Conservation (phyloP, 805 yeast species). For the Monosporozyma aerobia region DNA sequence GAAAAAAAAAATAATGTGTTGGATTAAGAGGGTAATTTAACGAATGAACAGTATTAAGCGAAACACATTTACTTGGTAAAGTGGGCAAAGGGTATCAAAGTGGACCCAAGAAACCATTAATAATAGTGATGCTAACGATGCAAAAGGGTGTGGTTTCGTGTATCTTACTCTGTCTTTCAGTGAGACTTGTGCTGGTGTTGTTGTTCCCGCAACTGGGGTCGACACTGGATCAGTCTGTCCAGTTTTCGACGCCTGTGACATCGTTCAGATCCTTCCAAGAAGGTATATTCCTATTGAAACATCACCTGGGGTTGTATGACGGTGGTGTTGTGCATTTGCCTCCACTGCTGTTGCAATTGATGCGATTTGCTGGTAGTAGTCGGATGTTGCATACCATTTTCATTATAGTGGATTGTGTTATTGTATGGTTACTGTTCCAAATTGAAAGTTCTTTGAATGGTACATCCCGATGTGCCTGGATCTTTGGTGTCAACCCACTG, state of each 20-base stretch:
- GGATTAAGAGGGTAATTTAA: neutral
- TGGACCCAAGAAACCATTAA: neutral
- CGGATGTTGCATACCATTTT: slow-evolving; percentile 29
- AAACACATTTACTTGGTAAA: neutral
- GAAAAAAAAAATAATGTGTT: neutral
- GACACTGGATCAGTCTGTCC: slow-evolving; percentile 25
- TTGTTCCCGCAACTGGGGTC: slow-evolving; percentile 21
- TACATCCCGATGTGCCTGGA: slow-evolving; percentile 15
- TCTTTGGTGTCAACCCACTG: slow-evolving; percentile 75
- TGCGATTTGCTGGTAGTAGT: neutral
- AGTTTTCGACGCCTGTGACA: slow-evolving; percentile 30
- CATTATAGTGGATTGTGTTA: slow-evolving; percentile 49
- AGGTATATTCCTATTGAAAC: slow-evolving; percentile 52
- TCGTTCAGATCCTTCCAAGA: slow-evolving; percentile 44
- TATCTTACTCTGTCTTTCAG: slow-evolving; percentile 1
- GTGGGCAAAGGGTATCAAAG: neutral
- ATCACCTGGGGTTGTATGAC: slow-evolving; percentile 58
- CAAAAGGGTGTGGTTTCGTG: neutral
- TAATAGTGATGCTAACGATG: neutral
- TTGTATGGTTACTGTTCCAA: slow-evolving; percentile 43
- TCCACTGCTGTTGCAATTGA: slow-evolving; percentile 42
- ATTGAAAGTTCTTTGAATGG: slow-evolving; percentile 13
- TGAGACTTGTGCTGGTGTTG: slow-evolving; percentile 12
- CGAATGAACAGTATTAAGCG: neutral
- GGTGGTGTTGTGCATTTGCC: slow-evolving; percentile 87